Conservation (phyloP, 306 rosid genomes). For the Hylodesmum podocarpum region DNA sequence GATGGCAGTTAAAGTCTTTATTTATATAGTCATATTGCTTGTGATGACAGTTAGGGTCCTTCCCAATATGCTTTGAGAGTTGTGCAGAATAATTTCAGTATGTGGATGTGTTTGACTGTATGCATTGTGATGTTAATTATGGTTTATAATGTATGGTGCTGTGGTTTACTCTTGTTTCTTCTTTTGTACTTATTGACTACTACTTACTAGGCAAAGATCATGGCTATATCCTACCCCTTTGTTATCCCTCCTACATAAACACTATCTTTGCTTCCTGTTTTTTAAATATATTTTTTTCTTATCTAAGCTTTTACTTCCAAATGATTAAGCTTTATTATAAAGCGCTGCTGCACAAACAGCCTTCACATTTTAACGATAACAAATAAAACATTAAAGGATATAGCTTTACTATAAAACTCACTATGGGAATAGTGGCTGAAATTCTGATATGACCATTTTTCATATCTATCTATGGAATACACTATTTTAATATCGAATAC, state of each 20-base stretch:
- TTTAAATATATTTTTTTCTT: background rate
- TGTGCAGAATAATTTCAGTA: constrained; percentile 5
- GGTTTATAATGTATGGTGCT: background rate
- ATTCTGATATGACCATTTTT: no score
- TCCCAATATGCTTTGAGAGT: background rate
- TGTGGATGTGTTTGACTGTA: no score
- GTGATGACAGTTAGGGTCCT: background rate
- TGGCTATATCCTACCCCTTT: background rate
- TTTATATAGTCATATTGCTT: background rate
- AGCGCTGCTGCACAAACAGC: background rate
- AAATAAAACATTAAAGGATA: no score
- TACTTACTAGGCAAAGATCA: background rate
- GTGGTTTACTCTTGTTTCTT: background rate
- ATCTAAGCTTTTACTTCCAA: background rate
- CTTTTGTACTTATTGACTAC: background rate
- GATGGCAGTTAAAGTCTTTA: background rate
- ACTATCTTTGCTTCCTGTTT: background rate
- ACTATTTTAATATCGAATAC: no score
- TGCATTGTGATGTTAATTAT: background rate
- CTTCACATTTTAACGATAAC: no score
- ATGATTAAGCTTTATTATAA: background rate
- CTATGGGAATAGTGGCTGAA: background rate
- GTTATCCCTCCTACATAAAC: no score
- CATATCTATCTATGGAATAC: no score
- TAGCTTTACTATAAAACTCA: background rate